Base-by-base conservation (phyloP, 257 asterid genomes). In the Capsicum pubescens region DNA sequence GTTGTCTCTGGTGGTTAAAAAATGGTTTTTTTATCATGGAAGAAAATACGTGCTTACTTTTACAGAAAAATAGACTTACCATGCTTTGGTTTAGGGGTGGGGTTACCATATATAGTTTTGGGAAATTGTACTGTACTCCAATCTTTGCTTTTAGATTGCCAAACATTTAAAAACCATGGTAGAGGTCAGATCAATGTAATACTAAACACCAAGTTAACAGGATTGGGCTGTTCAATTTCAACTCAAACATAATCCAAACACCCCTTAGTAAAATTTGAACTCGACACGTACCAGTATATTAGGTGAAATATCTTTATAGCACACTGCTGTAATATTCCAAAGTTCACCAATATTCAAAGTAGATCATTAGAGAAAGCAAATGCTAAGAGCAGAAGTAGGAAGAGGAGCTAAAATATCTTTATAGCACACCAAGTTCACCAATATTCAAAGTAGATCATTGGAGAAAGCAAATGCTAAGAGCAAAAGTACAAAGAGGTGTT, bases 1-100 rank as follows among this genome's bases (percentile, higher is more conserved):
- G 86, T 83, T 78, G 80, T 35, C 32, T 86, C 78, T 82, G 92
- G 87, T 80, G 63, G 82, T 84, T 10, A 66, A 71, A 83, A n/a
- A 59, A 83, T 63, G 87, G 72, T 19, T 84, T 87, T 80, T 84
- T 87, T 26, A 48, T 15, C 56, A 85, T 32, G 59, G 61, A 80
- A 63, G 78, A 68, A 63, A 76, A 39, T 64, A 50, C 74, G 32
- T 69, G 85, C 72, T 85, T 87, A 42, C 17, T 32, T 32, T 57
- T 72, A 84, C 19, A 55, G 39, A 67, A 55, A 76, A 76, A 36
- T 11, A 46, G 59, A 71, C 83, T 80, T 15, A 9, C 9, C 36
- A 56, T 14, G 61, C 5, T 56, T 55, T 56, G 60, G 60, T 56
- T 55, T 55, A 13, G 12, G 10, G 57, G 54, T 48, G 54, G 54